Evolutionary conservation across 1,139 yeast species (phyloP), one percentile per base, ranked within the genome.

Genomic region (Taphrina pruni): DNA sequence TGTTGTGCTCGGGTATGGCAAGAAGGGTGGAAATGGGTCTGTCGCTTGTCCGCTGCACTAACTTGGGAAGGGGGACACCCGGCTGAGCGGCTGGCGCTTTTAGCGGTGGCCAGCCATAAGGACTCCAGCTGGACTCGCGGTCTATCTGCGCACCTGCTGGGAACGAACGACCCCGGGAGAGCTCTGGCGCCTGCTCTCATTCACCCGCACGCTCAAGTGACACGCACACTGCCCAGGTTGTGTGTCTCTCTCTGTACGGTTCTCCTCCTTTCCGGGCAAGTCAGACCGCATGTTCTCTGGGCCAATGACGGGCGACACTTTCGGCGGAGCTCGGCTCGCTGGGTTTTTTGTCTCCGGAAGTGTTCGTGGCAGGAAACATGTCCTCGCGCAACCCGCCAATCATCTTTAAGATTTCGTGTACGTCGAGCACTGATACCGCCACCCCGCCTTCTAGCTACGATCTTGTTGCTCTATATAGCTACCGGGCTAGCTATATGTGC

Each of bases 1-100:
- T 45, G 48, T 45, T 26, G 48, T 45, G 48, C 48, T 45, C 48
- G 48, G 48, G 48, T 45, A 45, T 45, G 48, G 48, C 48, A 45
- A 45, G 48, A 17, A n/a, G n/a, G 48, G 48, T 12, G n/a, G 48
- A n/a, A 45, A 45, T 7, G n/a, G 48, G 48, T 45, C 48, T 45
- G 48, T 45, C 48, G 48, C 48, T 45, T 14, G n/a, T 17, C 48
- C 20, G 5, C 48, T 26, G n/a, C 48, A 12, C 48, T 45, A n/a
- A 26, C 32, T 26, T 26, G 32, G 32, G 32, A 26, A 26, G 32
- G n/a, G 48, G 48, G 48, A 45, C 48, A 45, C 20, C 32, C 48
- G 48, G n/a, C 8, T 45, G 48, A 45, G 48, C 48, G 48, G 48
- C 48, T 45, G 48, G 48, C 32, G 32, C 32, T 26, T 26, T 26